Evolutionary conservation across 805 yeast genomes (phyloP).

Genomic region (Wickerhamomyces ciferrii): DNA sequence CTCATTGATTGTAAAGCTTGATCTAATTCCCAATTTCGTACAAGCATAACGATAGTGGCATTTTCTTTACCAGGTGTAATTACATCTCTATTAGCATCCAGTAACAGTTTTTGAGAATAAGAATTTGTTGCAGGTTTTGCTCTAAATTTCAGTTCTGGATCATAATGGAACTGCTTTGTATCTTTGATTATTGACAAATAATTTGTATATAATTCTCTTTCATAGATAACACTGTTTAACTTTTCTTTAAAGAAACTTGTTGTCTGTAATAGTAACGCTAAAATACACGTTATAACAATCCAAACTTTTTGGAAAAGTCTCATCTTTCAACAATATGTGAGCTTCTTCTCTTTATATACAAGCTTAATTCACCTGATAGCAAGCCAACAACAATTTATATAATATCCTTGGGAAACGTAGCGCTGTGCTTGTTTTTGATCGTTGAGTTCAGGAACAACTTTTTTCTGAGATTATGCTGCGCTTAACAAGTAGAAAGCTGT

Average conservation of each 20-base stretch:
- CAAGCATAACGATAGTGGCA: slow-evolving; percentile 86
- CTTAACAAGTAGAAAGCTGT: too few species aligned
- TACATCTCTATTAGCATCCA: slow-evolving; percentile 26
- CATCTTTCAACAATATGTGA: slow-evolving; percentile 11
- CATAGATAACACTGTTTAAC: slow-evolving; percentile 14
- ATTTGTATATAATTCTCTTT: slow-evolving; percentile 13
- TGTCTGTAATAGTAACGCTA: slow-evolving; percentile 14
- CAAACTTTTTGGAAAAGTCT: slow-evolving; percentile 20
- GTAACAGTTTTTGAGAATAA: slow-evolving; percentile 25
- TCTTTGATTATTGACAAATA: slow-evolving; percentile 19
- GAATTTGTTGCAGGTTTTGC: slow-evolving; percentile 35
- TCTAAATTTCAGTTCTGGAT: slow-evolving; percentile 13
- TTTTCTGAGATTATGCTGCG: not conserved
- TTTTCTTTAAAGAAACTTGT: slow-evolving; percentile 15
- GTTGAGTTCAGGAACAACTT: not conserved
- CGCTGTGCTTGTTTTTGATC: too few species aligned
- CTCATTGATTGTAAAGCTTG: slow-evolving; percentile 77
- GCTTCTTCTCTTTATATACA: too few species aligned
- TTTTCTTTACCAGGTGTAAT: slow-evolving; percentile 53
- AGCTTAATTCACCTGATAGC: too few species aligned
- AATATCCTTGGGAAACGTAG: too few species aligned
- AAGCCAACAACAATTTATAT: too few species aligned
- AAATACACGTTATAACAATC: slow-evolving; percentile 19
- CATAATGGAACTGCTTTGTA: slow-evolving; percentile 2
- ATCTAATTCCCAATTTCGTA: slow-evolving; percentile 71